A percentile compares a stretch with the other conserved stretches of the same genome.
Evolutionary conservation across 139 green algal species (phyloP).

Genomic region (Micractinium sp.): DNA sequence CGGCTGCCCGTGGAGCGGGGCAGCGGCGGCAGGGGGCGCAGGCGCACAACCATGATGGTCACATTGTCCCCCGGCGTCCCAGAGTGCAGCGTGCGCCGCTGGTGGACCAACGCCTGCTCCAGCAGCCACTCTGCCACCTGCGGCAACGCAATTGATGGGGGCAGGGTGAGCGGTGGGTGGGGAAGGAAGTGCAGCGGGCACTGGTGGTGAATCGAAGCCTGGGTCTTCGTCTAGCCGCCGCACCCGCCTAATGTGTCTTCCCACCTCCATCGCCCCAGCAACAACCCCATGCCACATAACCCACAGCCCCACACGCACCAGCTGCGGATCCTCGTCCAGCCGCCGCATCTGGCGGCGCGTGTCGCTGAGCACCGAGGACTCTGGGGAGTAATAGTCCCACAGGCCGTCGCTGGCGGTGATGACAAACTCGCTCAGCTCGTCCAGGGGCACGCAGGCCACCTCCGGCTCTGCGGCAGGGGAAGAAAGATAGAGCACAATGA

Average conservation of each 20-base stretch:
- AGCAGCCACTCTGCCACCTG: constrained; percentile 44
- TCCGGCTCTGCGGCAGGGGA: constrained; percentile 23
- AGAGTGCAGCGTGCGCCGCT: constrained; percentile 28
- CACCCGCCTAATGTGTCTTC: constrained; percentile 28
- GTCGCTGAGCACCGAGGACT: constrained; percentile 41
- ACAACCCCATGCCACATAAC: too few species aligned
- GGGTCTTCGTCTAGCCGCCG: constrained; percentile 18
- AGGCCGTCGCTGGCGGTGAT: constrained; percentile 45
- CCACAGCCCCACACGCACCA: neutral
- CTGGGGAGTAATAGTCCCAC: constrained; percentile 54
- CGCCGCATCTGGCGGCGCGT: constrained; percentile 26
- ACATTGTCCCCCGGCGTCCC: constrained; percentile 49
- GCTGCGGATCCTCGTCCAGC: constrained; percentile 27
- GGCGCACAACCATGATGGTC: constrained; percentile 40
- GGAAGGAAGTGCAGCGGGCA: neutral
- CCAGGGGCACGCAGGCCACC: constrained; percentile 19
- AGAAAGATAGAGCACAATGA: too few species aligned
- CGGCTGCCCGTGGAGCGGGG: constrained; percentile 22
- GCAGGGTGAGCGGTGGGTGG: neutral
- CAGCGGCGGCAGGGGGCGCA: constrained; percentile 38
- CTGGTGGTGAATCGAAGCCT: too few species aligned
- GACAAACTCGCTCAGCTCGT: constrained; percentile 44
- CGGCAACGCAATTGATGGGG: neutral
- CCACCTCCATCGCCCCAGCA: too few species aligned
- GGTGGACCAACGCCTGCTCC: constrained; percentile 31